These are phyloP conservation scores for Oryza rufipogon DNA, from an alignment of 176 grass and related monocot species.

Conservation along the genomic window DNA sequence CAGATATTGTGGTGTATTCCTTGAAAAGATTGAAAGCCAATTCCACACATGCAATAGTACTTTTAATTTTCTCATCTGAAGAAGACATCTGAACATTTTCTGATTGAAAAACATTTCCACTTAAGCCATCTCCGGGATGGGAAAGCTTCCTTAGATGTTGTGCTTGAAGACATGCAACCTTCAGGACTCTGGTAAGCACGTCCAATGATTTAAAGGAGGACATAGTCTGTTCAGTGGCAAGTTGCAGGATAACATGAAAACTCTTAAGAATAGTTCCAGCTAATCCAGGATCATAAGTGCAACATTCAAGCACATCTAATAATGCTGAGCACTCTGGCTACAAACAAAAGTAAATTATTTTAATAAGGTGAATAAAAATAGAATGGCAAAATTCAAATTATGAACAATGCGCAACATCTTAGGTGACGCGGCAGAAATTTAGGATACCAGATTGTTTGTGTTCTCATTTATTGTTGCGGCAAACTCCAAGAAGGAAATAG, in stretches of 20 bases:
- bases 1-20: conserved; percentile 75
- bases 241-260: conserved; percentile 81
- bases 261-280: conserved; percentile 78
- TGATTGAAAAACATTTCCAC: conserved; percentile 50
- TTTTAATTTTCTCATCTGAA: conserved; percentile 48
- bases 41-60: conserved; percentile 67
- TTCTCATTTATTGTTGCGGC: conserved; percentile 83
- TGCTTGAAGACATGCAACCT: conserved; percentile 75
- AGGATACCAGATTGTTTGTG: conserved; percentile 84
- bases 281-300: conserved; percentile 67
- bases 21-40: conserved; percentile 85
- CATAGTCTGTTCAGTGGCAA: conserved; percentile 76
- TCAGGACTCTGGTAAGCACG: conserved; percentile 71
- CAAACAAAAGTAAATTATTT: conserved; percentile 50
- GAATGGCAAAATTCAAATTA: conserved; percentile 22
- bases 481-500: conserved; percentile 99
- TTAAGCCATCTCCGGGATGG: conserved; percentile 37
- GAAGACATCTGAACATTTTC: conserved; percentile 30
- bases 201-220: conserved; percentile 82
- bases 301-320: conserved; percentile 69
- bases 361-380: conserved; percentile 34
- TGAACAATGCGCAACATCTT: conserved; percentile 18
- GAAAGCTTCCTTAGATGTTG: conserved; percentile 70
- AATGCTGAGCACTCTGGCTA: conserved; percentile 92
- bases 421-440: conserved; percentile 24